A percentile compares a stretch with the other conserved stretches of the same genome.
These are phyloP conservation scores for Phytopythium cucurbitacearum DNA, from an alignment of 352 stramenopile species.

Conservation along the genomic window DNA sequence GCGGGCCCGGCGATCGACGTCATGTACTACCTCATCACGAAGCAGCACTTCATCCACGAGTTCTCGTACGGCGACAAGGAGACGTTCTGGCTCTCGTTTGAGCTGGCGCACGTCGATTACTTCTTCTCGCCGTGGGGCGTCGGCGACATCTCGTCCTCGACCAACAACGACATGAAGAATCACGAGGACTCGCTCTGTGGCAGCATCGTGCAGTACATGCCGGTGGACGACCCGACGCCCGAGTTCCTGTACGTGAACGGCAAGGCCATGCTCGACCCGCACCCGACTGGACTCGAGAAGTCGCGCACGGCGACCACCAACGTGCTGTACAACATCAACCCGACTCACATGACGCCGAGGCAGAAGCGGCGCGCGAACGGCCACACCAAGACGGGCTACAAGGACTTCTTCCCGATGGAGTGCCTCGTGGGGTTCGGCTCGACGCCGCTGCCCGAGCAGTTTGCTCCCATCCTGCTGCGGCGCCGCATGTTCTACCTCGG, in stretches of 20 bases:
- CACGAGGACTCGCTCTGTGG: slow-evolving; percentile 33
- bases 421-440: slow-evolving; percentile 47
- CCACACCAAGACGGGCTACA: slow-evolving; percentile 15
- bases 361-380: slow-evolving; percentile 21
- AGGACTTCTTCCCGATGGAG: slow-evolving; percentile 22
- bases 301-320: slow-evolving; percentile 17
- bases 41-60: slow-evolving; percentile 28
- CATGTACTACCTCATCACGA: slow-evolving; percentile 48
- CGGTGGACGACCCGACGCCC: slow-evolving; percentile 12
- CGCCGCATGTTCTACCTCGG: slow-evolving; percentile 40
- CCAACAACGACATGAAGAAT: slow-evolving; percentile 23
- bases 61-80: slow-evolving; percentile 43
- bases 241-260: slow-evolving; percentile 52
- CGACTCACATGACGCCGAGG: slow-evolving; percentile 40
- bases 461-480: slow-evolving; percentile 24
- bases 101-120: slow-evolving; percentile 31
- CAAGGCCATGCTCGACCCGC: slow-evolving; percentile 42
- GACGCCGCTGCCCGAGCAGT: slow-evolving; percentile 25
- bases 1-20: slow-evolving; percentile 29
- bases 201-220: slow-evolving; percentile 38
- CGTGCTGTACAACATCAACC: slow-evolving; percentile 39
- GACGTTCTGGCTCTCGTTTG: slow-evolving; percentile 35
- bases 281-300: slow-evolving; percentile 20
- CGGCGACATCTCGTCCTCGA: slow-evolving; percentile 16
- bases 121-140: slow-evolving; percentile 41